Percentiles rank a stretch among this genome's conserved stretches.
phyloP scores from a whole-genome alignment of 192 early-diverging fungal species.

The Spinellus fusiger region DNA sequence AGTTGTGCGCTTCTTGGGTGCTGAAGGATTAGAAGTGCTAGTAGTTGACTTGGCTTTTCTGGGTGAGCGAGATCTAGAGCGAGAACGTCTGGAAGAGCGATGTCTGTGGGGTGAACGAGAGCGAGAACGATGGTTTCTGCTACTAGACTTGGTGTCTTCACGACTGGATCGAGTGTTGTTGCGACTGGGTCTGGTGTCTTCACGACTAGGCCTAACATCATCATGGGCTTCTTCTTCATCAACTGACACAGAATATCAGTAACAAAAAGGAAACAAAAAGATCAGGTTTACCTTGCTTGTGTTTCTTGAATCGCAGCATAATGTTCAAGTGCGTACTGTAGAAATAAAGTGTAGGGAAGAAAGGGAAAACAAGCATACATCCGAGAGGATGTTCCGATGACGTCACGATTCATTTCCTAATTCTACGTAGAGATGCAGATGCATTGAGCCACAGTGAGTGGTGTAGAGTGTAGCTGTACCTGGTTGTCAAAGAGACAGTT shows the following conservation, averaged over 20 bases:
- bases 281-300: not conserved
- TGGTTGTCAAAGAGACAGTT: too few relatives aligned
- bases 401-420: too few relatives aligned
- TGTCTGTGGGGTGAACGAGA: not conserved
- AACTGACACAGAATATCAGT: not conserved
- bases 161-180: not conserved
- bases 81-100: not conserved
- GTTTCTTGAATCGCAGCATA: not conserved
- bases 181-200: not conserved
- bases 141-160: not conserved
- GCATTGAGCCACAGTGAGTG: too few relatives aligned
- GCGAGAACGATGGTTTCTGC: not conserved
- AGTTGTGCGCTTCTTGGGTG: not conserved
- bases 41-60: not conserved
- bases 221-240: not conserved
- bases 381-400: too few relatives aligned
- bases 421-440: too few relatives aligned
- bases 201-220: too few relatives aligned
- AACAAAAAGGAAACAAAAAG: not conserved
- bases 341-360: too few relatives aligned
- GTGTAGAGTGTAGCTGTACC: too few relatives aligned
- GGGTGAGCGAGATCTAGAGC: not conserved
- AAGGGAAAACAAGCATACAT: too few relatives aligned
- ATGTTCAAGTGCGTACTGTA: too few relatives aligned
- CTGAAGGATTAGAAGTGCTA: not conserved